A percentile compares a stretch with the other conserved stretches of the same genome.
Conservation (phyloP, 495 filamentous ascomycete species). For the Wilcoxina mikolae region DNA sequence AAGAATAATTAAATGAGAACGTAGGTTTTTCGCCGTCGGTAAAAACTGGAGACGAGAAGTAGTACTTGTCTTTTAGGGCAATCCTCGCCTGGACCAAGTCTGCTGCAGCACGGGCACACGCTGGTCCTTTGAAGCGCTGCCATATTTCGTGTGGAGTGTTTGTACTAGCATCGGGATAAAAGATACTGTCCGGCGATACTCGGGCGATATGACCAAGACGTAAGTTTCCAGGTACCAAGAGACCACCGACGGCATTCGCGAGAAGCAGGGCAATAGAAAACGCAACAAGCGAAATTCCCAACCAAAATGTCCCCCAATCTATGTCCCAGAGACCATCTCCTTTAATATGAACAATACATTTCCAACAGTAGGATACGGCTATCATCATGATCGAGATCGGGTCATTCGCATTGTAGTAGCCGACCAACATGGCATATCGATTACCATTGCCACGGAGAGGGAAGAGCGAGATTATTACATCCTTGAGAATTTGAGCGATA, state of each 20-base stretch:
- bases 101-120: not conserved
- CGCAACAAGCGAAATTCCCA: not conserved
- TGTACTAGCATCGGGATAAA: not conserved
- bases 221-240: not conserved
- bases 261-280: not conserved
- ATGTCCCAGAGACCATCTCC: not conserved
- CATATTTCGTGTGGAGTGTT: not conserved
- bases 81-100: not conserved
- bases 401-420: constrained; percentile 4
- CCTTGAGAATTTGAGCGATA: not conserved
- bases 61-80: not conserved
- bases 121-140: not conserved
- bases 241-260: not conserved
- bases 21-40: not conserved
- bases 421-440: constrained; percentile 9
- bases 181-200: not conserved
- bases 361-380: not conserved
- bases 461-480: not conserved
- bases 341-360: not conserved
- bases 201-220: not conserved
- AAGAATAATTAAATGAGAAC: not conserved
- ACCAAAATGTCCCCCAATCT: not conserved
- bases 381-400: not conserved
- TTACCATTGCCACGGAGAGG: not conserved
- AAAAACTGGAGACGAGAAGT: not conserved